phyloP scores from a whole-genome alignment of 768 basidiomycete genomes.

The Tylopilus plumbeoviolaceoides region DNA sequence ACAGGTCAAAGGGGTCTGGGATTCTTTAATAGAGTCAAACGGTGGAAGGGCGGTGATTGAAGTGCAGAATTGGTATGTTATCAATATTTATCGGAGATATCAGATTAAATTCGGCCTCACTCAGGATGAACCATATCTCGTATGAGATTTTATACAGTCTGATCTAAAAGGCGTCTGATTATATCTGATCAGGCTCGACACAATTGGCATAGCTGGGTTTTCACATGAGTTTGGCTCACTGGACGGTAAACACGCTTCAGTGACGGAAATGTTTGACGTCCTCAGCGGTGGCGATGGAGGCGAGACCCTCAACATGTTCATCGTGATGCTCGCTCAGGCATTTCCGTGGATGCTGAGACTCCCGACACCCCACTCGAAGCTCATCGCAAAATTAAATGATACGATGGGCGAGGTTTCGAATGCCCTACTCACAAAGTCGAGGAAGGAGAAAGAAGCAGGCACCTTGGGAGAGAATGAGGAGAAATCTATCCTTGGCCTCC shows the following conservation, averaged over 20 bases:
- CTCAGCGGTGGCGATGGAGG: constrained; percentile 12
- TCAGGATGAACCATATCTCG: constrained; percentile 35
- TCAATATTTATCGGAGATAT: neutral
- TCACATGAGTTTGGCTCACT: constrained; percentile 43
- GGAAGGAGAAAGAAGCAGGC: constrained; percentile 31
- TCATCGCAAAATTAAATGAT: constrained; percentile 24
- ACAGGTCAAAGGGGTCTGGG: constrained; percentile 33
- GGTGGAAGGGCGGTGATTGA: constrained; percentile 37
- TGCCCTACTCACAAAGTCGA: constrained; percentile 29
- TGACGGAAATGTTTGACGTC: constrained; percentile 26
- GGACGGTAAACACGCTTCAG: constrained; percentile 30
- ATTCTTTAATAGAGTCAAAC: constrained; percentile 22
- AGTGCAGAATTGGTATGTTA: constrained; percentile 43
- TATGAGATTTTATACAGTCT: constrained; percentile 12
- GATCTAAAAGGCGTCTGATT: neutral
- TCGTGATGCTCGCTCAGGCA: constrained; percentile 24
- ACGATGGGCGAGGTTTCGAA: constrained; percentile 34
- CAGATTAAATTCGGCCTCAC: neutral
- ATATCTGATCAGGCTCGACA: constrained; percentile 34
- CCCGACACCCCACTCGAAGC: constrained; percentile 27
- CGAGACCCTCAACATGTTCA: neutral
- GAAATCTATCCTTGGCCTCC: constrained; percentile 36
- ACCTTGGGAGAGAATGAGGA: constrained; percentile 29
- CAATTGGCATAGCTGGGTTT: constrained; percentile 43
- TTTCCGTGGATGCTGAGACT: constrained; percentile 32